A percentile compares a stretch with the other conserved stretches of the same genome.
Evolutionary conservation across 768 basidiomycete genomes (phyloP).

Genomic region (Rhizopogon vinicolor): DNA sequence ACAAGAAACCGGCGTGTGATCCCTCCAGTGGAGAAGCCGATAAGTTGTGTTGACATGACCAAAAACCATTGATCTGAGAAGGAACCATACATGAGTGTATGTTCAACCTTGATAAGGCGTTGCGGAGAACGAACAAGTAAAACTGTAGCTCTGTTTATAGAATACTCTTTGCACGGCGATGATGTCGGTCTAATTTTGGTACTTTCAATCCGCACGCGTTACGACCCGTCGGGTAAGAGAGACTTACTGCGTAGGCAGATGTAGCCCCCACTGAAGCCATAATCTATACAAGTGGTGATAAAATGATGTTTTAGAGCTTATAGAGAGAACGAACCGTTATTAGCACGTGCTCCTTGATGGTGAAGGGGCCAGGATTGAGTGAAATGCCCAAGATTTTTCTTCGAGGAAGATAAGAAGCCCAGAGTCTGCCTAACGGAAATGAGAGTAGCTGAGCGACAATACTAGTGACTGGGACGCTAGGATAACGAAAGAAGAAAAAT

Average conservation of each 20-base stretch:
- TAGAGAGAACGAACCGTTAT: constrained; percentile 40
- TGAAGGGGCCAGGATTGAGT: constrained; percentile 74
- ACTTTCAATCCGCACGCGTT: background rate
- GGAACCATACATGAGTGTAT: constrained; percentile 1
- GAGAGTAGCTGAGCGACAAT: constrained; percentile 70
- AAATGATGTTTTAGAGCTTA: constrained; percentile 28
- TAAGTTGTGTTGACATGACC: constrained; percentile 70
- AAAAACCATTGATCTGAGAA: constrained; percentile 72
- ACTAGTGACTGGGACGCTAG: constrained; percentile 56
- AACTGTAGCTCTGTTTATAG: constrained; percentile 60
- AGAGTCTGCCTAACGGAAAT: constrained; percentile 61
- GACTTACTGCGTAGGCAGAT: constrained; percentile 55
- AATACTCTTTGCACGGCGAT: constrained; percentile 73
- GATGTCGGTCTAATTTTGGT: constrained; percentile 47
- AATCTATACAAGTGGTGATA: constrained; percentile 22
- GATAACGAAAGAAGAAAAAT: constrained; percentile 76
- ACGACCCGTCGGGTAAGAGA: constrained; percentile 6
- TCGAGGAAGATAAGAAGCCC: constrained; percentile 50
- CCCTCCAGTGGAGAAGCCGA: constrained; percentile 83
- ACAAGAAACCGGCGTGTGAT: constrained; percentile 71
- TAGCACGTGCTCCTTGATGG: constrained; percentile 73
- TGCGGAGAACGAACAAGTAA: constrained; percentile 42
- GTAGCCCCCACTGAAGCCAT: constrained; percentile 58
- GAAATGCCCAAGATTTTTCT: constrained; percentile 53
- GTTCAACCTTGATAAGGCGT: background rate